Evolutionary conservation across 192 early-diverging fungal species (phyloP), one percentile per base, ranked within the genome.

Genomic region (Phycomyces nitens): DNA sequence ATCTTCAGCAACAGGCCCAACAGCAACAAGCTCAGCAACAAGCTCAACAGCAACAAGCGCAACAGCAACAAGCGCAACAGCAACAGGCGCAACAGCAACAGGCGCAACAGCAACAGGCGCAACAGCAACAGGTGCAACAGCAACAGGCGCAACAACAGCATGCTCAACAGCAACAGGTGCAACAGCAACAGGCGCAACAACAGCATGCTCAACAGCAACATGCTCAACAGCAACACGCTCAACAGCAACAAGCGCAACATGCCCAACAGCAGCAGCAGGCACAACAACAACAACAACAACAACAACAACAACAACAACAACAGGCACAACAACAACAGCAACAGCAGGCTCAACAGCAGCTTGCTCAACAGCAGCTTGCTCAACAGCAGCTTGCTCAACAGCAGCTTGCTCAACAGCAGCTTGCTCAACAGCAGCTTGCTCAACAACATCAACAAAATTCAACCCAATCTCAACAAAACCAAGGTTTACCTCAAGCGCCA

Each of bases 211-310:
- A 23, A 27, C 61, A 68, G 4, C 65, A 69, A 29, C 50, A 29
- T 11, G 65, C 47, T n/a, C 65, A 66, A 34, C 75, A 72, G 55
- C 58, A 44, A 14, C 69, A 71, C 34, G 39, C 56, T 27, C 69
- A 71, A 53, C 47, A 58, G 34, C 44, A 47, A 0, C 71, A 65
- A 10, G 67, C 65, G 60, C 59, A 65, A 52, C 63, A 66, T n/a
- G n/a, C n/a, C n/a, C n/a, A n/a, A n/a, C n/a, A n/a, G n/a, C n/a
- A n/a, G 9, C 50, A 65, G 38, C 53, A 47, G 1, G 60, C 53
- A 27, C 71, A 69, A 43, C 60, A 53, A 2, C 41, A 34, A 6
- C 42, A 56, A 43, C 56, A 27, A 23, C 27, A 38, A 15, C 69
- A 29, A 29, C 53, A 55, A 21, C 69, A 70, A 20, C 68, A 65